Conservation (phyloP, 768 basidiomycete species). For the Fibroporia radiculosa region DNA sequence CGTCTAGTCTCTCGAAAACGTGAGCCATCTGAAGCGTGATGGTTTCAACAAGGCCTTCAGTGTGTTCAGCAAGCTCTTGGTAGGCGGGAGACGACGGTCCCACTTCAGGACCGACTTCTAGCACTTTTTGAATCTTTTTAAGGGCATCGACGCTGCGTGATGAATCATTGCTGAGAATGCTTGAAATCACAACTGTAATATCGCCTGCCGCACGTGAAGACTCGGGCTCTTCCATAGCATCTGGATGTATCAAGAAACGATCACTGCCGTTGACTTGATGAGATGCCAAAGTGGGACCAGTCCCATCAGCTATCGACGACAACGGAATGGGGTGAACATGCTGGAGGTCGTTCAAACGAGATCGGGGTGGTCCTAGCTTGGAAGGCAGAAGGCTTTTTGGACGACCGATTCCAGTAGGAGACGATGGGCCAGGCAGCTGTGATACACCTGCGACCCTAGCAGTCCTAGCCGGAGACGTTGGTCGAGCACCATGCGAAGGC, state of each 20-base stretch:
- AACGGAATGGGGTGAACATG: not conserved
- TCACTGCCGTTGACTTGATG: slow-evolving; percentile 3
- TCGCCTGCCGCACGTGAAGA: slow-evolving; percentile 37
- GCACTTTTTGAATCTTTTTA: slow-evolving; percentile 85
- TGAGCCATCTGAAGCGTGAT: slow-evolving; percentile 89
- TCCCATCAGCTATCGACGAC: not conserved
- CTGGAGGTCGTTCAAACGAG: slow-evolving; percentile 28
- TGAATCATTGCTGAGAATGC: slow-evolving; percentile 83
- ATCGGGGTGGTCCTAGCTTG: slow-evolving; percentile 59
- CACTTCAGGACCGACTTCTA: slow-evolving; percentile 67
- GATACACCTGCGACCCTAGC: slow-evolving; percentile 16
- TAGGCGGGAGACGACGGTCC: slow-evolving; percentile 65
- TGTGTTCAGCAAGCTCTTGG: slow-evolving; percentile 69
- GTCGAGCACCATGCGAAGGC: slow-evolving; percentile 9
- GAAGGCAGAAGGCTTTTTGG: slow-evolving; percentile 72
- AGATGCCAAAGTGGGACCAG: not conserved
- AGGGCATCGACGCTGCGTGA: slow-evolving; percentile 84
- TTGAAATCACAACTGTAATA: slow-evolving; percentile 78
- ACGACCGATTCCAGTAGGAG: slow-evolving; percentile 35
- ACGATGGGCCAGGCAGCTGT: slow-evolving; percentile 25
- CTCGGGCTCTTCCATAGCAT: slow-evolving; percentile 19
- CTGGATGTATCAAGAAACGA: not conserved
- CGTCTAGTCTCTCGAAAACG: slow-evolving; percentile 77
- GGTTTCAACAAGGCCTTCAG: slow-evolving; percentile 82
- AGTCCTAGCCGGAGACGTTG: slow-evolving; percentile 5